Percentiles rank a stretch among this genome's conserved stretches.
Conservation (phyloP, 192 early-diverging fungal genomes). For the Mortierella antarctica region DNA sequence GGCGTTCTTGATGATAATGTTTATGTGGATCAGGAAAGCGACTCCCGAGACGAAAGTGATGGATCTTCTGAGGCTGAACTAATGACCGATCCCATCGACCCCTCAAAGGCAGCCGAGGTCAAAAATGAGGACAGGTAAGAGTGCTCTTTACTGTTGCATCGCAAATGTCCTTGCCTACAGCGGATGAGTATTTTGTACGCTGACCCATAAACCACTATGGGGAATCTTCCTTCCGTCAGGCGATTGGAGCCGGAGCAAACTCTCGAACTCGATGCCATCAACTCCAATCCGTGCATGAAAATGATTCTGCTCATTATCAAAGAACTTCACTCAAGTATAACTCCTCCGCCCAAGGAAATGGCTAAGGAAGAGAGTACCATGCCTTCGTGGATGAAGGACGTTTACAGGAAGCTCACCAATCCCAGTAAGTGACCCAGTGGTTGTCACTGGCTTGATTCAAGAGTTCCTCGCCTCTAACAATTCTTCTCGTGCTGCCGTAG, state of each 20-base stretch:
- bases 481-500: constrained; percentile 16
- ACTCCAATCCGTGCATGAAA: constrained; percentile 74
- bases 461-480: background rate
- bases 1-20: constrained; percentile 29
- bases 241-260: constrained; percentile 11
- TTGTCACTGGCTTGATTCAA: background rate
- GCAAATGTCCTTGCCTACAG: no score
- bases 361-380: constrained; percentile 46
- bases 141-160: background rate
- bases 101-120: background rate
- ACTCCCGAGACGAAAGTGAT: background rate
- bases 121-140: constrained; percentile 20
- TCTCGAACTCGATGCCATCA: constrained; percentile 65
- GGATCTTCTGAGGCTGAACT: background rate
- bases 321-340: constrained; percentile 59
- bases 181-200: no score
- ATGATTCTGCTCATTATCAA: constrained; percentile 66
- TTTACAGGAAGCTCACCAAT: constrained; percentile 60
- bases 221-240: background rate
- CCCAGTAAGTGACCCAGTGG: constrained; percentile 24
- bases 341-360: constrained; percentile 42
- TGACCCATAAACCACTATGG: background rate
- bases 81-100: background rate
- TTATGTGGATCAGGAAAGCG: constrained; percentile 5
- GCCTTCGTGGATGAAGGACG: constrained; percentile 74